Conservation (phyloP, 2,329 filamentous ascomycete genomes). For the Aspergillus vadensis region DNA sequence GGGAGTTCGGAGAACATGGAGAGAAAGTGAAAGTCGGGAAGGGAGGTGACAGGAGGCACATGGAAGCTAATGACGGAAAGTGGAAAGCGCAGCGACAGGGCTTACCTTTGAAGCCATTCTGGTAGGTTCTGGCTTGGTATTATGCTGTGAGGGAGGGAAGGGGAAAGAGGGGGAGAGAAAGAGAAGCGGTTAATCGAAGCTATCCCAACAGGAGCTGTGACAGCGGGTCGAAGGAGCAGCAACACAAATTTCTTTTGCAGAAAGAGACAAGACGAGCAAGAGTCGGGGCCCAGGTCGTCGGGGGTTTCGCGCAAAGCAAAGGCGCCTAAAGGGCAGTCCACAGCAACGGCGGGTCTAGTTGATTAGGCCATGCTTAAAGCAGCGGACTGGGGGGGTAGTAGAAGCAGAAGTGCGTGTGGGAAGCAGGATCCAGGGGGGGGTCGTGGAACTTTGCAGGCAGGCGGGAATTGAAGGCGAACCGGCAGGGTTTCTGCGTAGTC, state of each 20-base stretch:
- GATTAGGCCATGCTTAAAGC: conserved; percentile 33
- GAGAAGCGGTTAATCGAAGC: conserved; percentile 25
- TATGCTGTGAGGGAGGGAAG: conserved; percentile 13
- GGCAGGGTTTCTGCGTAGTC: not conserved
- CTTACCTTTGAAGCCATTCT: conserved; percentile 36
- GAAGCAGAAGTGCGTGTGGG: not conserved
- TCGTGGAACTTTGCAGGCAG: conserved; percentile 23
- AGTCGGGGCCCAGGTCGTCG: conserved; percentile 31
- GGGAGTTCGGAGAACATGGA: conserved; percentile 1
- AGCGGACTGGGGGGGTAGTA: conserved; percentile 19
- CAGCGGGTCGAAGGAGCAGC: conserved; percentile 26
- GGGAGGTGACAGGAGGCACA: conserved; percentile 12
- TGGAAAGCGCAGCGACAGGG: conserved; percentile 8
- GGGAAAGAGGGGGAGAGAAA: conserved; percentile 6
- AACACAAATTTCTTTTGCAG: conserved; percentile 32
- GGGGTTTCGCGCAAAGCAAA: conserved; percentile 28
- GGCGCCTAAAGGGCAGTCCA: conserved; percentile 28
- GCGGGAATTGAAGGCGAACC: conserved; percentile 19
- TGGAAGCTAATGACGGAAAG: not conserved
- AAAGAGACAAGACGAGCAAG: conserved; percentile 20
- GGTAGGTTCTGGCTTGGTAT: conserved; percentile 18
- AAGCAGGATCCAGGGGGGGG: conserved; percentile 23
- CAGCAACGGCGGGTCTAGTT: conserved; percentile 31
- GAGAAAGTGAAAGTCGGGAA: conserved; percentile 2
- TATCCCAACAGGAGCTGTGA: conserved; percentile 25